Percentiles rank a stretch among this genome's conserved stretches.
These are phyloP conservation scores for Desmodesmus armatus DNA, from an alignment of 139 green algal species.

Conservation along the genomic window DNA sequence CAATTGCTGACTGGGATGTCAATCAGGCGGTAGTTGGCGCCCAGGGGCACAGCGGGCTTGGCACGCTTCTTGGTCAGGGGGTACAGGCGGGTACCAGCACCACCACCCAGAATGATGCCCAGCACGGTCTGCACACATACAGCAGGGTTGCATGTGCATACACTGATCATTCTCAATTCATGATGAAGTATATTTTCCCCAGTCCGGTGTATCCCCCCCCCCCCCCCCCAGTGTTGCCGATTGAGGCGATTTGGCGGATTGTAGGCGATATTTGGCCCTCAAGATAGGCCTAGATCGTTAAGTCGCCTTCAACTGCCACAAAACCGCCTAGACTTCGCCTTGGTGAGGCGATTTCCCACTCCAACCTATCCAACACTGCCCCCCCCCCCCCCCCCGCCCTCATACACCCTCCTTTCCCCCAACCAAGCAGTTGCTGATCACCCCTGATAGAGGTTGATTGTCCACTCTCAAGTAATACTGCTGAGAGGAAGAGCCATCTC, in stretches of 20 bases:
- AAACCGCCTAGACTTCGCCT: background rate
- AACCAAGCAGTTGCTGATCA: too few relatives aligned
- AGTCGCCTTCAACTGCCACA: background rate
- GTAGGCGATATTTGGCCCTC: too few relatives aligned
- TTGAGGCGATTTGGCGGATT: background rate
- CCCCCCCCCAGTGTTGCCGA: background rate
- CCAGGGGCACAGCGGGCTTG: constrained; percentile 98
- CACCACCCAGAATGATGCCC: constrained; percentile 97
- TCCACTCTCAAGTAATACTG: too few relatives aligned
- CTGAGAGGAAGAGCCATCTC: too few relatives aligned
- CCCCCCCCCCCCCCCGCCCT: too few relatives aligned
- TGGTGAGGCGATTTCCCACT: background rate
- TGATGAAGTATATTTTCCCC: too few relatives aligned
- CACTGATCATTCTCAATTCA: too few relatives aligned
- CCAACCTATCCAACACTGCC: background rate
- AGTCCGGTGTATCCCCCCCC: too few relatives aligned
- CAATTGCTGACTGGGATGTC: constrained; percentile 99
- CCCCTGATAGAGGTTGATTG: too few relatives aligned
- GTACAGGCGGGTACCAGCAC: constrained; percentile 96
- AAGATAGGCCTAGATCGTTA: background rate
- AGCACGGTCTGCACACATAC: constrained; percentile 95
- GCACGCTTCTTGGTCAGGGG: constrained; percentile 98
- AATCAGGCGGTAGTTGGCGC: constrained; percentile 99
- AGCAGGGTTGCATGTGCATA: too few relatives aligned
- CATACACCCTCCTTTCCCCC: too few relatives aligned